Conservation (phyloP, 345 rosid genomes). For the Brassica rapa region DNA sequence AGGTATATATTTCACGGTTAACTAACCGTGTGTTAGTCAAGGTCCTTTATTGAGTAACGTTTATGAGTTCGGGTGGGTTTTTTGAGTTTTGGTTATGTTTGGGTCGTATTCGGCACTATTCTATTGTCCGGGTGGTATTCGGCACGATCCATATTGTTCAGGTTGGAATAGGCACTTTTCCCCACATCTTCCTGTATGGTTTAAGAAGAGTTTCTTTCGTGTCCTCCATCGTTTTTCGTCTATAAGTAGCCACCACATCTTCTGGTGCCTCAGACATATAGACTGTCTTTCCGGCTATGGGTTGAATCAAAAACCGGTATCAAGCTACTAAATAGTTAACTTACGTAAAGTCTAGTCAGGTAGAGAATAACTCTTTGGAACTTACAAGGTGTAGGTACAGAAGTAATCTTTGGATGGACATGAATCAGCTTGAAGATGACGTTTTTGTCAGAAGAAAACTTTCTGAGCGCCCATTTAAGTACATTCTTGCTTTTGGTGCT, state of each 20-base stretch:
- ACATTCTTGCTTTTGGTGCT: constrained; percentile 53
- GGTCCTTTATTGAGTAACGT: no score
- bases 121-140: no score
- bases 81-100: no score
- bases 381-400: constrained; percentile 85
- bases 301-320: constrained; percentile 4
- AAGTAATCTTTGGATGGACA: constrained; percentile 54
- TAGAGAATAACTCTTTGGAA: neutral
- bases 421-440: constrained; percentile 63
- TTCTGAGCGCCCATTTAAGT: constrained; percentile 55
- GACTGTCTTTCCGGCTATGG: constrained; percentile 54
- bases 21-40: no score
- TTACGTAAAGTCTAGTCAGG: neutral
- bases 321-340: neutral
- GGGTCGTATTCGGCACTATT: no score
- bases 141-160: no score
- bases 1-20: no score
- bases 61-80: no score
- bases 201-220: constrained; percentile 50
- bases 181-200: constrained; percentile 68
- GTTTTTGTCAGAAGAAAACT: constrained; percentile 53
- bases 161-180: no score
- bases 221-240: constrained; percentile 59
- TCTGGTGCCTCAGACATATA: constrained; percentile 72
- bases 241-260: constrained; percentile 68